Evolutionary conservation across 192 early-diverging fungal species (phyloP).

Genomic region (Hyaloraphidium curvatum): DNA sequence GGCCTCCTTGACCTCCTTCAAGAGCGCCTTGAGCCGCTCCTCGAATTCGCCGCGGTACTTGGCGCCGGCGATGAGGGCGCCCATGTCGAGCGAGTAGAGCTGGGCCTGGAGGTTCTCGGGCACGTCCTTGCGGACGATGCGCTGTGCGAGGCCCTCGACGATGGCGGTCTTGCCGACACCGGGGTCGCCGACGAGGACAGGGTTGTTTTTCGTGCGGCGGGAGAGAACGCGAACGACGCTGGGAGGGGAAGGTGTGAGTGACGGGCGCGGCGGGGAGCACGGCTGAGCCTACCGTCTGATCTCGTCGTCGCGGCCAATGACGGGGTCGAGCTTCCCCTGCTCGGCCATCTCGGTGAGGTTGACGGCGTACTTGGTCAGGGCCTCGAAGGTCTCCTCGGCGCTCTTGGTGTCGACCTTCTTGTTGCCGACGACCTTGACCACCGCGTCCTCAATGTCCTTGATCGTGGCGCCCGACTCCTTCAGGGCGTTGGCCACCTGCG

Average conservation of each 20-base stretch:
- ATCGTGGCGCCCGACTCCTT: slow-evolving; percentile 43
- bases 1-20: slow-evolving; percentile 86
- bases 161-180: slow-evolving; percentile 61
- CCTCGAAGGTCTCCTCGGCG: slow-evolving; percentile 78
- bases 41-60: slow-evolving; percentile 98
- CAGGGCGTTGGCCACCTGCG: slow-evolving; percentile 37
- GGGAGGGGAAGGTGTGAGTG: background rate
- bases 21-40: slow-evolving; percentile 85
- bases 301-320: slow-evolving; percentile 92
- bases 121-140: slow-evolving; percentile 84
- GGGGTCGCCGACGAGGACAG: slow-evolving; percentile 66
- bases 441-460: slow-evolving; percentile 51
- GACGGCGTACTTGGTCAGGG: slow-evolving; percentile 82
- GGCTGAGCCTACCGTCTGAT: slow-evolving; percentile 22
- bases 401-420: slow-evolving; percentile 64
- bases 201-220: slow-evolving; percentile 79
- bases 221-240: slow-evolving; percentile 84
- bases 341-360: slow-evolving; percentile 68
- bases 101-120: slow-evolving; percentile 61
- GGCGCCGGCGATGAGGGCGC: slow-evolving; percentile 74
- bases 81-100: slow-evolving; percentile 91
- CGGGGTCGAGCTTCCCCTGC: slow-evolving; percentile 83
- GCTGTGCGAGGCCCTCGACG: slow-evolving; percentile 86
- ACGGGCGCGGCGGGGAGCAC: background rate
- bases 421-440: slow-evolving; percentile 58